phyloP scores from a whole-genome alignment of 2,329 filamentous ascomycete species.

The Pezicula rhizophila region DNA sequence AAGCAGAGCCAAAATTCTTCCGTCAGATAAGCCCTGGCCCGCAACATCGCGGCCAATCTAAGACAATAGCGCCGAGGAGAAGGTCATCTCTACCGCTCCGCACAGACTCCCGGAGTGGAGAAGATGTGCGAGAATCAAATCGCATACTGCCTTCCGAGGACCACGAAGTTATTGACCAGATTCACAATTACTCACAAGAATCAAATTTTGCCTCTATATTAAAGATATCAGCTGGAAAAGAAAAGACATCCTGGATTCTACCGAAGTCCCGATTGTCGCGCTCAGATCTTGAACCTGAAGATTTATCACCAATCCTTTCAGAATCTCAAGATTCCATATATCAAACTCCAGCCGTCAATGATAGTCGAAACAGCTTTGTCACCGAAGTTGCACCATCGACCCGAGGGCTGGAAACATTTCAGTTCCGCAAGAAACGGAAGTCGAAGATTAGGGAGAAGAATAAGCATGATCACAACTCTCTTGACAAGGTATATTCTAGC shows the following conservation, averaged over 20 bases:
- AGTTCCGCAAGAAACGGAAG: constrained; percentile 20
- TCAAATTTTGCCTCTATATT: neutral
- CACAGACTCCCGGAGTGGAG: no score
- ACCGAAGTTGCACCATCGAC: constrained; percentile 25
- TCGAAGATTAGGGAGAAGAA: neutral
- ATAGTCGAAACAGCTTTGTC: constrained; percentile 17
- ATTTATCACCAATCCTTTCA: constrained; percentile 1
- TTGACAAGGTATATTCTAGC: neutral
- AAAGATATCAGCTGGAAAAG: neutral
- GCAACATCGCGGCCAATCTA: no score
- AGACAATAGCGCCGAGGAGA: no score
- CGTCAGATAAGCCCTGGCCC: no score
- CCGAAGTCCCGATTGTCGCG: neutral
- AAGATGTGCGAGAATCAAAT: no score
- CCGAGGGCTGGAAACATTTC: constrained; percentile 22
- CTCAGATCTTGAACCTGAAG: constrained; percentile 8
- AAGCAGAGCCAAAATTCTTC: no score
- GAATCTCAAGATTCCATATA: neutral
- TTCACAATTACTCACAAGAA: constrained; percentile 5
- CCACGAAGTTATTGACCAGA: constrained; percentile 5
- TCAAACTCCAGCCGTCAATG: neutral
- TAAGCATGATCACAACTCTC: neutral
- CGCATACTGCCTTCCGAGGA: no score
- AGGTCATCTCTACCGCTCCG: no score
- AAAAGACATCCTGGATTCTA: neutral